These are phyloP conservation scores for Stevia rebaudiana DNA, from an alignment of 140 eudicot species.

Conservation along the genomic window DNA sequence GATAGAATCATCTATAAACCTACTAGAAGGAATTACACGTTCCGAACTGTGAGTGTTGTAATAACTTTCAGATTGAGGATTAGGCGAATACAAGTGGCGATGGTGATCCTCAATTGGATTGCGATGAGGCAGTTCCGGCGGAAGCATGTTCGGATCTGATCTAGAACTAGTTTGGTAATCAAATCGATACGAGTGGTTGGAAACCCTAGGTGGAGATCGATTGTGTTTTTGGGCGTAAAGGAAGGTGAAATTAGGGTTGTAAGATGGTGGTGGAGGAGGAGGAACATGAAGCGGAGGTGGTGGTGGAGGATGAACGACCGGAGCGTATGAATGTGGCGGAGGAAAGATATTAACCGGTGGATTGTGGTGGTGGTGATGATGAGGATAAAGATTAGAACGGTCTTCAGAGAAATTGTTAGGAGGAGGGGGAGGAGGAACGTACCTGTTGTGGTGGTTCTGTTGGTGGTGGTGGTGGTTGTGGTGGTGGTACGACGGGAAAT, in stretches of 20 bases:
- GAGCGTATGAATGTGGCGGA: slow-evolving; percentile 26
- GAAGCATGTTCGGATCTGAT: slow-evolving; percentile 29
- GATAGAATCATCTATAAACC: slow-evolving; percentile 34
- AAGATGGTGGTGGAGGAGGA: slow-evolving; percentile 35
- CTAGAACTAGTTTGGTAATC: slow-evolving; percentile 27
- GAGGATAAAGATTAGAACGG: slow-evolving; percentile 25
- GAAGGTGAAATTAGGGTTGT: slow-evolving; percentile 37
- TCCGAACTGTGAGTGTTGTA: slow-evolving; percentile 18
- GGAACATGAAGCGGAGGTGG: slow-evolving; percentile 33
- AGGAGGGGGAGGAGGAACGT: slow-evolving; percentile 37
- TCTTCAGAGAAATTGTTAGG: slow-evolving; percentile 26
- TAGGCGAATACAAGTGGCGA: slow-evolving; percentile 22
- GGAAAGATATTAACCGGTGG: slow-evolving; percentile 32
- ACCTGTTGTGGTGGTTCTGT: slow-evolving; percentile 41
- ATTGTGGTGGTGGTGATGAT: slow-evolving; percentile 31
- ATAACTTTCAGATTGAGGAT: slow-evolving; percentile 24
- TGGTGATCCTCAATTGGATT: slow-evolving; percentile 20
- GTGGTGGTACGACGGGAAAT: slow-evolving; percentile 36
- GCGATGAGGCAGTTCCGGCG: slow-evolving; percentile 20
- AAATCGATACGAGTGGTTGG: slow-evolving; percentile 27
- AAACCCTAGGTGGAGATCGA: slow-evolving; percentile 39
- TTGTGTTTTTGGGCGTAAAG: slow-evolving; percentile 24
- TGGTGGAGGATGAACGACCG: slow-evolving; percentile 23
- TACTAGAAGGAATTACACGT: slow-evolving; percentile 27
- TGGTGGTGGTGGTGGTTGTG: slow-evolving; percentile 28